A percentile compares a stretch with the other conserved stretches of the same genome.
Conservation (phyloP, 1,284 basidiomycete genomes). For the Lentinula novae-zelandiae region DNA sequence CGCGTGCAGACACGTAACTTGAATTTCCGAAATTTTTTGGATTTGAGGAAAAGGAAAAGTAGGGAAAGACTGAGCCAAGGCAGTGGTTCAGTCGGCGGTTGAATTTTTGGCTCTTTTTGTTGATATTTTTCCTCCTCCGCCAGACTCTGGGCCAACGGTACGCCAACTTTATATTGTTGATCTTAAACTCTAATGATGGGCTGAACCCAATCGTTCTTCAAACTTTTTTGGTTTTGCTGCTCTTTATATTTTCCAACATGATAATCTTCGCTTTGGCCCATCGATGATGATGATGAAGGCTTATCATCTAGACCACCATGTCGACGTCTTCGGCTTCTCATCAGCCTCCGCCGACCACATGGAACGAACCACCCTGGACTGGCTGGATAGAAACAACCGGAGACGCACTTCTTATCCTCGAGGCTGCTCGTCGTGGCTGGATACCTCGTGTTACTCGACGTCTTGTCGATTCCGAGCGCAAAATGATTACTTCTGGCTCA, state of each 20-base stretch:
- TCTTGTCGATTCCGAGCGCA: slow-evolving; percentile 88
- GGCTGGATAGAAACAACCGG: slow-evolving; percentile 95
- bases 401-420: slow-evolving; percentile 93
- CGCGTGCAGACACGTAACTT: background rate
- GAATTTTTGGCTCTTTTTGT: slow-evolving; percentile 36
- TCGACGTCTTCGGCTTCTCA: slow-evolving; percentile 30
- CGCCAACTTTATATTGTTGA: slow-evolving; percentile 52
- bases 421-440: slow-evolving; percentile 86
- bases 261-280: background rate
- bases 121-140: slow-evolving; percentile 10
- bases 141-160: slow-evolving; percentile 44
- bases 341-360: slow-evolving; percentile 38
- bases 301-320: background rate
- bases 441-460: slow-evolving; percentile 94
- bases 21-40: background rate
- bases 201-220: slow-evolving; percentile 23
- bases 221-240: slow-evolving; percentile 17
- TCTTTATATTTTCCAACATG: background rate
- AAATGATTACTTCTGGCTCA: slow-evolving; percentile 90
- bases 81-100: slow-evolving; percentile 15
- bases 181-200: slow-evolving; percentile 46
- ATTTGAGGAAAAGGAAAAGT: background rate
- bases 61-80: background rate
- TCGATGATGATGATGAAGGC: background rate
- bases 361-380: slow-evolving; percentile 83